Evolutionary conservation across 1,284 basidiomycete species (phyloP).

Genomic region (Naganishia albida): DNA sequence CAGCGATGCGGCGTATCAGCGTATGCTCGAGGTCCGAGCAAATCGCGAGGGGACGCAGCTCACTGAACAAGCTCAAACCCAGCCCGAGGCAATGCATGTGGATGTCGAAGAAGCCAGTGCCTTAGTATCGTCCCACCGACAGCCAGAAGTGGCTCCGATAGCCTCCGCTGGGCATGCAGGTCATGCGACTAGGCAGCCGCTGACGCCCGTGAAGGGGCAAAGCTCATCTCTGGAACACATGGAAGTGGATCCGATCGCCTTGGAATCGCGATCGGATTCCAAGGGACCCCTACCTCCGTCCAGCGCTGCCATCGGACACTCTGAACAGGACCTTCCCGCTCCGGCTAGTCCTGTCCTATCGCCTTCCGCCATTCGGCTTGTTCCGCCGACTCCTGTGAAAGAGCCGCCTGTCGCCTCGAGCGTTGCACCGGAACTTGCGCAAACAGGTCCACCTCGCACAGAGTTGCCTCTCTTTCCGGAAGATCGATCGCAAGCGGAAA

Average conservation of each 20-base stretch:
- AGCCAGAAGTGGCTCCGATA: not conserved
- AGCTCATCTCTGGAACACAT: not conserved
- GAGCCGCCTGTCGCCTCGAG: not conserved
- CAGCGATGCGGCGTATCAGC: slow-evolving; percentile 46
- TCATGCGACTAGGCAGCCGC: not conserved
- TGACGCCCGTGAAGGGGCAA: not conserved
- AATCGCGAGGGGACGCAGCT: not conserved
- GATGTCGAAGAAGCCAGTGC: slow-evolving; percentile 12
- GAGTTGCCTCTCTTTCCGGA: not conserved
- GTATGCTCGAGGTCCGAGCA: slow-evolving; percentile 12
- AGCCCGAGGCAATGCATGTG: not conserved
- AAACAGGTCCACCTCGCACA: not conserved
- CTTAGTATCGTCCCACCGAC: slow-evolving; percentile 13
- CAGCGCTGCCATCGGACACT: not conserved
- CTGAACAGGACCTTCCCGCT: not conserved
- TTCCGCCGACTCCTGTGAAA: slow-evolving; percentile 20
- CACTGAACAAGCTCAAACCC: not conserved
- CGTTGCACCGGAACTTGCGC: not conserved
- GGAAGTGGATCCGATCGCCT: slow-evolving; percentile 12
- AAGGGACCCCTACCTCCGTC: not conserved
- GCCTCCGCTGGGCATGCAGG: not conserved
- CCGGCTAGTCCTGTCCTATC: slow-evolving; percentile 15
- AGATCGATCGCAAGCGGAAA: not conserved
- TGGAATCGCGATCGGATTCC: not conserved
- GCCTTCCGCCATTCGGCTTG: slow-evolving; percentile 20